These are phyloP conservation scores for Globisporangium viniferum DNA, from an alignment of 352 stramenopile genomes.

Conservation along the genomic window DNA sequence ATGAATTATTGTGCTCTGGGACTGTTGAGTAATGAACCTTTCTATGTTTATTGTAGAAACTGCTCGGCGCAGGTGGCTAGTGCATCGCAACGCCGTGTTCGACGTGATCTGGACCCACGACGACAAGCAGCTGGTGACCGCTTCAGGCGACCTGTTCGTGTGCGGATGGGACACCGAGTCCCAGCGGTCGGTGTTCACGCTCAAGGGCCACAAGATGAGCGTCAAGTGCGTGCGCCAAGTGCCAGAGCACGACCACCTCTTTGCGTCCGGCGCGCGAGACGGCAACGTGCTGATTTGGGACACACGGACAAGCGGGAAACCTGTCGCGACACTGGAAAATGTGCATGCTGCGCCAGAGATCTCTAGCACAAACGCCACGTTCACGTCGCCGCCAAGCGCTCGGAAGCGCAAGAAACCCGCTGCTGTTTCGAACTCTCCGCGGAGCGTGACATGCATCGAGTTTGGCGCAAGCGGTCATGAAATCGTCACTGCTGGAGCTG, in stretches of 20 bases:
- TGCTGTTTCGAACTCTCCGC: conserved; percentile 20
- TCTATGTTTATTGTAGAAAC: conserved; percentile 4
- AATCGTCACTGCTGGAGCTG: conserved; percentile 51
- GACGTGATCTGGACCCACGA: conserved; percentile 59
- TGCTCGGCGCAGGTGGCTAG: conserved; percentile 26
- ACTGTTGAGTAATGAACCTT: too few species aligned
- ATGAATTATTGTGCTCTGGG: too few species aligned
- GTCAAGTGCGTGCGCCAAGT: conserved; percentile 72
- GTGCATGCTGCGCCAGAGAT: conserved; percentile 30
- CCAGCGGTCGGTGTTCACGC: conserved; percentile 24
- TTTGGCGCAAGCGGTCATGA: conserved; percentile 42
- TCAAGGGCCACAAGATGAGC: conserved; percentile 60
- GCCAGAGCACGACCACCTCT: conserved; percentile 26
- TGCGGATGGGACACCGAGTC: conserved; percentile 57
- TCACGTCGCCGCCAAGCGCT: conserved; percentile 32
- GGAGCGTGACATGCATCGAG: conserved; percentile 73
- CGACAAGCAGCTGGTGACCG: conserved; percentile 48
- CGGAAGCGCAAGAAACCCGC: conserved; percentile 23
- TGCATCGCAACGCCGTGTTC: conserved; percentile 72
- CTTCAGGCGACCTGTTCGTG: conserved; percentile 54
- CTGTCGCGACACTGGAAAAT: conserved; percentile 29
- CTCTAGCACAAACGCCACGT: conserved; percentile 18
- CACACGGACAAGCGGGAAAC: conserved; percentile 21
- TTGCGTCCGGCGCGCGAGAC: conserved; percentile 60
- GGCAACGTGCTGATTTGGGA: conserved; percentile 68